Base-by-base conservation (phyloP, 768 basidiomycete species). In the Lepiota venenata region DNA sequence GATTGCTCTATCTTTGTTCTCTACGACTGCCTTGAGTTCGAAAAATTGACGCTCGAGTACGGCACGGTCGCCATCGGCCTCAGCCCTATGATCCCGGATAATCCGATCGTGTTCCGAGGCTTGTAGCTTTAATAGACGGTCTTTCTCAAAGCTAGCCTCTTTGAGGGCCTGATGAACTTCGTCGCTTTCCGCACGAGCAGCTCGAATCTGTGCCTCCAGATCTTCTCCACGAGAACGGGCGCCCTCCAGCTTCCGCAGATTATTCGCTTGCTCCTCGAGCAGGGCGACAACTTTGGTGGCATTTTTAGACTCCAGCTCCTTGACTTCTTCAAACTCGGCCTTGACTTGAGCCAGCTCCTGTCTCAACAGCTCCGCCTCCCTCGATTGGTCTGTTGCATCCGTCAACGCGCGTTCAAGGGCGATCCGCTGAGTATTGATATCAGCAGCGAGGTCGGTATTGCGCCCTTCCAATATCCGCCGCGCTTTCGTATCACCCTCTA, bases 61-160 rank as follows among this genome's bases (percentile, higher is more conserved):
- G 0, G 94, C 93, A 7, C 93, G 82, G 66, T 98, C 94, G 1
- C 93, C 91, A 63, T 97, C 93, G 12, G 93, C 91, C 68, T 98
- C 95, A 2, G 89, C 89, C 51, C 89, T 87, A 61, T 94, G 90
- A 65, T 97, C 93, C 1, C 92, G 82, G 58, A 97, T 83, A 46
- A 78, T 74, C 18, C 77, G 72, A 37, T 81, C 79, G 58, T 82
- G 79, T 61, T 82, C 89, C 12, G 80, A 82, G 6, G 88, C 87
- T 64, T 93, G 91, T 2, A 76, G 78, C 39, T 78, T 81, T 53
- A 93, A 70, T 14, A 92, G 72, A 18, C 85, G 74, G 52, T 96
- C 93, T 69, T 92, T 91, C 70, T 97, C 93, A 58, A 68, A 69
- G 39, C 82, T 77, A 2, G 88, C 85, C 55, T 87, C 81, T 57